Evolutionary conservation across 106 monocot genomes (phyloP), one percentile per base, ranked within the genome.

Genomic region (Dendrobium officinale): DNA sequence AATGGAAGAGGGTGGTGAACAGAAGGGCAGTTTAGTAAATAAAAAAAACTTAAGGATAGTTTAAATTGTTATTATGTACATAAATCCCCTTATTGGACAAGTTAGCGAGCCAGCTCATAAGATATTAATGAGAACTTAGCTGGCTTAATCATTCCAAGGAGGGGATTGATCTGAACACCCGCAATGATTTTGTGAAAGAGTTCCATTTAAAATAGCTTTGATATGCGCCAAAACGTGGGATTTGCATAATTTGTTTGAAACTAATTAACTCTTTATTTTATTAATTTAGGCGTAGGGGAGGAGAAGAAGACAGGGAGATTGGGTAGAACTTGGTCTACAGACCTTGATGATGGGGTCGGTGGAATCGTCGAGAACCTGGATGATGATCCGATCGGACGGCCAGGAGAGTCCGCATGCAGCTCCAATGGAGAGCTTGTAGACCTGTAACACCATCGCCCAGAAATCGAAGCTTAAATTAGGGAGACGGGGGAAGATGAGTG

Each of bases 331-430:
- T 2, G 13, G 51, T 15, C 19, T 20, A 16, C 41, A 45, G 6
- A 86, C 86, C 86, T 82, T 86, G 68, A 82, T 70, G 15, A 47
- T 58, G 1, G 79, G 82, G 54, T 86, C 86, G 18, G 86, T 86
- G 16, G 86, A 86, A 33, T 86, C 86, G 72, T 86, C 86, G 13
- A 86, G 86, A 24, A 86, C 82, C 56, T 86, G 86, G 55, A 86
- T 43, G 45, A 86, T 68, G 67, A 86, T 51, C 22, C 86, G 74
- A 55, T 86, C 86, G 31, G 79, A 40, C 47, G 86, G 86, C 82
- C 82, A 86, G 24, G 82, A 86, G 20, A 86, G 82, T 76, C 80
- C 67, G 42, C 86, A 86, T 42, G 86, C 86, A 67, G 86, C 82
- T 68, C 82, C 82, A 37, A 86, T 86, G 75, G 86, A 86, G 22